Base-by-base conservation (phyloP, 805 yeast genomes). In the Ogataea saltuana region DNA sequence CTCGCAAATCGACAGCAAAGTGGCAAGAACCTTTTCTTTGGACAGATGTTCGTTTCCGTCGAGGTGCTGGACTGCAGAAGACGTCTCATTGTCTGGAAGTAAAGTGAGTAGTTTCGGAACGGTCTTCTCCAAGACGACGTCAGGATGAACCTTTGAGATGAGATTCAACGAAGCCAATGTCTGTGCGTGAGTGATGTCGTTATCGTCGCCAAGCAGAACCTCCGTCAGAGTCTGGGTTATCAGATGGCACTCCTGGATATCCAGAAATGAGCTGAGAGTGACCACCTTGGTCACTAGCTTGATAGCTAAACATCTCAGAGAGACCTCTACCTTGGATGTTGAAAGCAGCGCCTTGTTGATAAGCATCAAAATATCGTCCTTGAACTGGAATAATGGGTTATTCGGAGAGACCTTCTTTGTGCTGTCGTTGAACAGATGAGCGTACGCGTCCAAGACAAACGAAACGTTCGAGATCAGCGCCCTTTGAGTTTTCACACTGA, bases 341-440 rank as follows among this genome's bases (percentile, higher is more conserved):
- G 84, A 74, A 58, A 83, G 76, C 37, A 90, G 69, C 4, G 87
- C 73, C 55, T 78, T 82, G n/a, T 89, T 80, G 51, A 88, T 61
- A 32, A 83, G 67, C 41, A 81, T 77, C 22, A 89, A 64, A 12
- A 90, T 67, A 29, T 80, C 80, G 54, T 89, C 96, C 48, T 85
- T 81, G 59, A 67, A 76, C 6, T 59, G 51, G 12, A 62, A 51
- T 39, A 86, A 60, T 7, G 70, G 63, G 47, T 72, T 75, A 30
- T 50, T 49, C 10, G 39, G 38, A n/a, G 41, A 43, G 34, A 47
- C 44, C 5, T 18, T 41, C 18, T 31, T 37, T 13, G 21, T 15
- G 7, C 41, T 36, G 22, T 51, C 46, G 34, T 49, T 70, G 52
- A 74, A 74, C 15, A 85, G 68, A n/a, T 56, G 55, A 9, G 64